Evolutionary conservation across 306 rosid genomes (phyloP), one percentile per base, ranked within the genome.

Genomic region (Pterocarpus santalinus): DNA sequence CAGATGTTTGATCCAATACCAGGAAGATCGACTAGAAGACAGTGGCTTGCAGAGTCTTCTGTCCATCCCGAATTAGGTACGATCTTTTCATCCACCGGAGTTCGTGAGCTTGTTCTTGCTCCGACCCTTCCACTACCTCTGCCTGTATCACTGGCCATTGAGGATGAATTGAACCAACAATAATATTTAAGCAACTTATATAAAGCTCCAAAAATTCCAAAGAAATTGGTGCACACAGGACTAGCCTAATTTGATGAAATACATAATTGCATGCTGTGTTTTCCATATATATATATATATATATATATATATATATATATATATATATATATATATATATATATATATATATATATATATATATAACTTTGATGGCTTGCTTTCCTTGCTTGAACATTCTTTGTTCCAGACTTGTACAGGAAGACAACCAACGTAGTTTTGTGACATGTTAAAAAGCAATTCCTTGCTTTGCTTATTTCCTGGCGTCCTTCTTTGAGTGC

Each of bases 11-110:
- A 41, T 11, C 35, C 7, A 49, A 22, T 91, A 91, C 93, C 91
- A 44, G 89, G 93, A 69, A 91, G 90, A 81, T 86, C 88, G 17
- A 91, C 82, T 2, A 87, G 62, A 81, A 91, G 89, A 75, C 74
- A 78, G 73, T 81, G 90, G 57, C 63, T 69, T 11, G 70, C 9
- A 38, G 76, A 52, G 65, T 85, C 91, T 35, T 86, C 85, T 7
- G 79, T 68, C 89, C 95, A 87, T n/a, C 65, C 87, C 0, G 72
- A 85, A 47, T 28, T 62, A 39, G 95, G 93, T 0, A 57, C 83
- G 16, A 82, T 65, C 56, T 84, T 69, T 74, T 87, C 89, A 12
- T 41, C 58, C n/a, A 46, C 28, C 10, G 49, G 47, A 15, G 51
- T 13, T 5, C 15, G 79, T 49, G 60, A 52, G 5, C 14, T 16